Percentiles rank a stretch among this genome's conserved stretches.
These are phyloP conservation scores for Picochlorum sp. DNA, from an alignment of 139 green algal genomes.

Conservation along the genomic window DNA sequence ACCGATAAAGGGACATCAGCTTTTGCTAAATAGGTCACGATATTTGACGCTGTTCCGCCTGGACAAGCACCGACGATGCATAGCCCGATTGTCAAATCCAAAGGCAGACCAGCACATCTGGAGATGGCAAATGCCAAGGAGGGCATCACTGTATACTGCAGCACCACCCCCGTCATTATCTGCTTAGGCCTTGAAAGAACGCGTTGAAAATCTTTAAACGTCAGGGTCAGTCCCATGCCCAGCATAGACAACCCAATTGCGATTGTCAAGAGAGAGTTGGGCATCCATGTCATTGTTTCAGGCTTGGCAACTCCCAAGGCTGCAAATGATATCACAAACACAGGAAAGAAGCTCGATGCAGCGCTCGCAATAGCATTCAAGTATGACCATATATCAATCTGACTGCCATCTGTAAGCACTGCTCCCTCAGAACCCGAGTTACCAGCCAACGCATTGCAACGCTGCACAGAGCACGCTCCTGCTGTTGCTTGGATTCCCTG, in stretches of 20 bases:
- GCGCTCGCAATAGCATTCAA: background rate
- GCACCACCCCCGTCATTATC: slow-evolving; percentile 21
- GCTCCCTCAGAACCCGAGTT: no score
- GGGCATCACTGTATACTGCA: slow-evolving; percentile 74
- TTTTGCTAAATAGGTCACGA: slow-evolving; percentile 59
- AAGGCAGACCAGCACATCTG: slow-evolving; percentile 13
- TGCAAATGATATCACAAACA: slow-evolving; percentile 42
- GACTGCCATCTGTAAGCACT: background rate
- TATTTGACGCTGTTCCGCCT: slow-evolving; percentile 58
- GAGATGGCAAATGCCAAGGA: slow-evolving; percentile 40
- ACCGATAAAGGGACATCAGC: slow-evolving; percentile 36
- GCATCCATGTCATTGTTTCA: slow-evolving; percentile 39
- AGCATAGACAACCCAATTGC: slow-evolving; percentile 55
- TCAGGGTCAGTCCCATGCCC: slow-evolving; percentile 60
- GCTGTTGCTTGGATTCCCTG: background rate
- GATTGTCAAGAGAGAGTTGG: slow-evolving; percentile 17
- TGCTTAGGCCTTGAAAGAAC: slow-evolving; percentile 27
- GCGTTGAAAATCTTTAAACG: slow-evolving; percentile 26
- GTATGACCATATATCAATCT: background rate
- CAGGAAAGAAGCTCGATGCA: slow-evolving; percentile 41
- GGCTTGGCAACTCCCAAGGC: slow-evolving; percentile 30
- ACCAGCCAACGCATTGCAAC: no score
- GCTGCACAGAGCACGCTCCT: no score
- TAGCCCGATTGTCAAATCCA: slow-evolving; percentile 33
- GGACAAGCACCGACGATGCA: slow-evolving; percentile 47